A percentile compares a stretch with the other conserved stretches of the same genome.
phyloP scores from a whole-genome alignment of 257 asterid genomes.

The Ligustrum vulgare region DNA sequence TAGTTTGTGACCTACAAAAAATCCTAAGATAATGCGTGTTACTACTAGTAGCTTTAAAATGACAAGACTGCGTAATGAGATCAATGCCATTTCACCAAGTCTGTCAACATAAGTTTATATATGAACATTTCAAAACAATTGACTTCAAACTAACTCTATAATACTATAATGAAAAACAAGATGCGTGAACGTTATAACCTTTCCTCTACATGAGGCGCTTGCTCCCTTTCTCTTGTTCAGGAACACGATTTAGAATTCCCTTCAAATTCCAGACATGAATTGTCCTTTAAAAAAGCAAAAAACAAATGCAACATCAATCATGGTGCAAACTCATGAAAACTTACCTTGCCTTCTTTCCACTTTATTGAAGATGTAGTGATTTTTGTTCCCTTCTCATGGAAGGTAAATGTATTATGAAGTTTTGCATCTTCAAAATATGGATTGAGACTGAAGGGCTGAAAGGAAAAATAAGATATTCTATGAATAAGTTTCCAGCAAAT shows the following conservation, averaged over 20 bases:
- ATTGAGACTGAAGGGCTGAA: constrained; percentile 71
- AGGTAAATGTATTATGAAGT: constrained; percentile 76
- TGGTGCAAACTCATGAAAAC: constrained; percentile 21
- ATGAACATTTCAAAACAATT: background rate
- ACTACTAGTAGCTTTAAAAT: background rate
- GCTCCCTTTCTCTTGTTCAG: constrained; percentile 77
- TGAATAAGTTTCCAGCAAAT: constrained; percentile 12
- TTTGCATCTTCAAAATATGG: constrained; percentile 78
- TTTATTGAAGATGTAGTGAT: constrained; percentile 75
- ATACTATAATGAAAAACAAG: background rate
- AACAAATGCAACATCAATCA: constrained; percentile 1
- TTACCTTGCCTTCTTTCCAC: constrained; percentile 94
- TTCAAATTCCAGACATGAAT: constrained; percentile 37
- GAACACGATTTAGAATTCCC: constrained; percentile 72
- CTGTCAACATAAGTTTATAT: background rate
- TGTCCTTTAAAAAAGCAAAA: constrained; percentile 22
- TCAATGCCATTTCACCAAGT: background rate
- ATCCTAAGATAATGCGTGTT: background rate
- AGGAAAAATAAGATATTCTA: constrained; percentile 14
- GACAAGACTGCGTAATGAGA: background rate
- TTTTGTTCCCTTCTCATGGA: constrained; percentile 81
- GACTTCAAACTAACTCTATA: background rate
- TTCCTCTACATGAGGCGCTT: constrained; percentile 77
- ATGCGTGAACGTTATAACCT: constrained; percentile 47
- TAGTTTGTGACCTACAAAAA: background rate